Evolutionary conservation across 192 early-diverging fungal species (phyloP), one percentile per base, ranked within the genome.

Genomic region (Nowakowskiella sp.): DNA sequence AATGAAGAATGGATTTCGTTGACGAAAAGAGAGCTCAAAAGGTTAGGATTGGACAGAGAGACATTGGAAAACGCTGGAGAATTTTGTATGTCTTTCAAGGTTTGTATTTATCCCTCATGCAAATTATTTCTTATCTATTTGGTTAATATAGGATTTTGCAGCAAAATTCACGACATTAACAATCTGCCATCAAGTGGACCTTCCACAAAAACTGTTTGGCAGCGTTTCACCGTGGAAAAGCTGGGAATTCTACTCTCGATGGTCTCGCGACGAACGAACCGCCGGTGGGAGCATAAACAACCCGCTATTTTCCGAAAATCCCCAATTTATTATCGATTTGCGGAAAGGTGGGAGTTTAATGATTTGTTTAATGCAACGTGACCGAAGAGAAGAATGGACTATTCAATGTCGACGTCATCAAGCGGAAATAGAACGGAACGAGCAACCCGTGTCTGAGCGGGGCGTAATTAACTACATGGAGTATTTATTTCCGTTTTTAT

Each of bases 51-150:
- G 22, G 51, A n/a, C n/a, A n/a, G n/a, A n/a, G n/a, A n/a, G n/a
- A n/a, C 31, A 5, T 24, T 44, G 21, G 66, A 55, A 16, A 44
- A 65, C 19, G 58, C 57, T 49, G 72, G 72, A 4, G 55, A 62
- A 46, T 74, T 74, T 60, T 74, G 67, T 53, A 74, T 74, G 71
- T 55, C 52, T 27, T 65, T 65, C 43, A 42, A 65, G 58, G 71
- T 73, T 54, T n/a, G 54, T 22, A 42, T 13, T 47, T 53, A 52
- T 58, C 29, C 21, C 1, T 48, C 55, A 6, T 30, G 36, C 3
- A 5, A 30, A 62, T 31, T 54, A 31, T 32, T 53, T 70, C 13
- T 36, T 39, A 29, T 21, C 21, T 25, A 24, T 22, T 25, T 39
- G 49, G 48, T 31, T 52, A 30, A 52, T 55, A 4, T 19, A 72